Conservation (phyloP, 768 basidiomycete genomes). For the Scleroderma citrinum region DNA sequence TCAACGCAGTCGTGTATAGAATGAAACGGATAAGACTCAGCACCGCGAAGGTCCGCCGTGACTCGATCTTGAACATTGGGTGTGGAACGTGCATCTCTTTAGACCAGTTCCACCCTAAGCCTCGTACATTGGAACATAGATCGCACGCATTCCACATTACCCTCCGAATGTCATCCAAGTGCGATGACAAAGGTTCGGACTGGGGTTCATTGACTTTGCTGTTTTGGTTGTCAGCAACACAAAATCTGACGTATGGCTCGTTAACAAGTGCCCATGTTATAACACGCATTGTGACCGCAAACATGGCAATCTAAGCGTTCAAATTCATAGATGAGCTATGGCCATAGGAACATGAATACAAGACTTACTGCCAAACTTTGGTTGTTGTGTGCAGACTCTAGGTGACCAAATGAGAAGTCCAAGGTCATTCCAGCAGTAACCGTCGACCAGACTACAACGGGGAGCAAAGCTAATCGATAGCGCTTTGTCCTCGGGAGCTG, state of each 20-base stretch:
- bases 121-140: conserved; percentile 18
- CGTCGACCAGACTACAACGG: conserved; percentile 37
- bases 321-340: conserved; percentile 3
- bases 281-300: conserved; percentile 19
- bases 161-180: conserved; percentile 1
- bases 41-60: conserved; percentile 12
- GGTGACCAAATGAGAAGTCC: conserved; percentile 3
- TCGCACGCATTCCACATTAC: conserved; percentile 27
- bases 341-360: not conserved
- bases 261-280: conserved; percentile 16
- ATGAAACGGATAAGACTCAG: conserved; percentile 10
- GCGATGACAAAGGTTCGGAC: not conserved
- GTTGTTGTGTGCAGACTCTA: conserved; percentile 1
- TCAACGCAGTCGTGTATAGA: conserved; percentile 3
- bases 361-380: conserved; percentile 6
- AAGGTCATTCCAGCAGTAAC: conserved; percentile 29
- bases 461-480: conserved; percentile 38
- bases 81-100: conserved; percentile 9
- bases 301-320: conserved; percentile 19
- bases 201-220: not conserved
- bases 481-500: not conserved
- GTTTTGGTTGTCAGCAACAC: not conserved
- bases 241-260: conserved; percentile 10
- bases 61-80: conserved; percentile 13
- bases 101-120: conserved; percentile 23